These are phyloP conservation scores for Phytomonas sp. DNA, from an alignment of 208 protist genomes.

Conservation along the genomic window DNA sequence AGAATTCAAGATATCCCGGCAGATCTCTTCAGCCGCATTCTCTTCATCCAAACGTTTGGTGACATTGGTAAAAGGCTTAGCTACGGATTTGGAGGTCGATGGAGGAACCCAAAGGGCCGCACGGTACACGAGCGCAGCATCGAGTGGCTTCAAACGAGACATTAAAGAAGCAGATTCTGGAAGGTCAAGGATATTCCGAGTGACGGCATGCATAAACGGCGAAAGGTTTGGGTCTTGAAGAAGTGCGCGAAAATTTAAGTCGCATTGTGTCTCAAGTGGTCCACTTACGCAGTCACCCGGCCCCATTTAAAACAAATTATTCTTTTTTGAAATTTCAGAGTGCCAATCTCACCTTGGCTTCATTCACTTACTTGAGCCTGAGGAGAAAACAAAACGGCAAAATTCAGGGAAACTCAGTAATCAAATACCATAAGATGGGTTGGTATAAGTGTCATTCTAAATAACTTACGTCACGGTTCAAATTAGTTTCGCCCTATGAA, in stretches of 20 bases:
- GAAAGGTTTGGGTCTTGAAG: constrained; percentile 15
- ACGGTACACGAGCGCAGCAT: constrained; percentile 21
- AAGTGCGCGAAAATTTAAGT: constrained; percentile 18
- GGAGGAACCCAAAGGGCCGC: constrained; percentile 15
- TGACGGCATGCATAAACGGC: constrained; percentile 16
- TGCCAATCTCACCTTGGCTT: not conserved
- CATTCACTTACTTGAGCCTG: constrained; percentile 1
- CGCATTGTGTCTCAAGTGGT: not conserved
- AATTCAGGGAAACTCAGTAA: not conserved
- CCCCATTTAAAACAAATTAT: not conserved
- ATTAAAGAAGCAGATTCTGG: constrained; percentile 15
- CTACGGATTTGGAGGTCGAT: not conserved
- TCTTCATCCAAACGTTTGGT: not conserved
- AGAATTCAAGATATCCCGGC: not conserved
- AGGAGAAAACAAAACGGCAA: not conserved
- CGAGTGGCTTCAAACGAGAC: constrained; percentile 12
- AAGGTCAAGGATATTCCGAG: constrained; percentile 17
- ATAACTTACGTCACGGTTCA: not conserved
- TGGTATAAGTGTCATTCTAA: not conserved
- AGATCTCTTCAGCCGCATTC: not conserved
- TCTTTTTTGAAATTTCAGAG: not conserved
- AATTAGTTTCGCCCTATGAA: not conserved
- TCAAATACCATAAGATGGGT: not conserved
- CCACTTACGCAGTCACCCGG: not conserved
- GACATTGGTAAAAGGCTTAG: not conserved